Evolutionary conservation across 257 asterid species (phyloP), one percentile per base, ranked within the genome.

Genomic region (Nicotiana benthamiana): DNA sequence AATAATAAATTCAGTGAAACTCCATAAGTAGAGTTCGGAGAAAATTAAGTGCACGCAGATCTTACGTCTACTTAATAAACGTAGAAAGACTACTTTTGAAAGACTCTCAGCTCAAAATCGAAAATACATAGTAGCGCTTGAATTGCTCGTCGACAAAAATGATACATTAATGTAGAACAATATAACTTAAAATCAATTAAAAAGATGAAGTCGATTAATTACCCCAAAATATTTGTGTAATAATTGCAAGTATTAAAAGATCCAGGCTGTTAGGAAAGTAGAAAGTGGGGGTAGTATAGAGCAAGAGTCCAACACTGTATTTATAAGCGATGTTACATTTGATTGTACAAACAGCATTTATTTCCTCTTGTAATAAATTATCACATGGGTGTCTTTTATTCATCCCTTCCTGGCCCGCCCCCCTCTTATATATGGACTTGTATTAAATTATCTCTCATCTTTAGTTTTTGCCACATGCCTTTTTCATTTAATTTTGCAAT

Each of bases 251-350:
- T 76, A 78, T 34, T 84, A 28, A 78, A 60, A 82, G 76, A 72
- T 68, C 81, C 85, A 85, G 85, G 80, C 83, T 82, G 85, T 79
- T 62, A 2, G n/a, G 15, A 85, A 74, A 53, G 67, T 67, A 53
- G 76, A 64, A 46, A 34, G 57, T 80, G 82, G 79, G 78, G 75
- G 30, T 13, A 43, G 60, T 43, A 46, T 72, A 12, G 77, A 12
- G 13, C 22, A 22, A 72, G 77, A 22, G 60, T 43, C 60, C 77
- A 72, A 46, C 77, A 72, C 17, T 3, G 22, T 13, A 72, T 72
- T 72, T 46, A 72, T 72, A 43, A 24, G 2, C 24, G 77, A 72
- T 72, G 77, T 72, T 72, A 72, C 77, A 46, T 72, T 24, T 82
- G 83, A 36, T 20, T 20, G 60, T 84, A 43, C 80, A 64, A 48